These are phyloP conservation scores for Epichloe festucae DNA, from an alignment of 2,329 filamentous ascomycete species.

Conservation along the genomic window DNA sequence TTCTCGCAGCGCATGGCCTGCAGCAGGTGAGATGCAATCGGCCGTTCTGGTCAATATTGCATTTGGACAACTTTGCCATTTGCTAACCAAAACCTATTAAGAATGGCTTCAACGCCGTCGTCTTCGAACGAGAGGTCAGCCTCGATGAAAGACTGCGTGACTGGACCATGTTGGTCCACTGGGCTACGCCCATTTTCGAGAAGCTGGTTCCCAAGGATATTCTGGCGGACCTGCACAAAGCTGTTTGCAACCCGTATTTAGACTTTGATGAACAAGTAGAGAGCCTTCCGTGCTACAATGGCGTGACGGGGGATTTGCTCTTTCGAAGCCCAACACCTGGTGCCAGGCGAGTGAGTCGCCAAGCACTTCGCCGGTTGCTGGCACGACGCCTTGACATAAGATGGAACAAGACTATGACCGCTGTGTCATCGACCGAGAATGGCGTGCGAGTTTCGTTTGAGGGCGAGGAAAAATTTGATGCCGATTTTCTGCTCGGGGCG, in stretches of 20 bases:
- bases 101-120: constrained; percentile 19
- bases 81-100: constrained; percentile 9
- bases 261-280: constrained; percentile 18
- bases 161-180: constrained; percentile 28
- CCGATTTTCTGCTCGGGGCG: constrained; percentile 15
- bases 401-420: constrained; percentile 16
- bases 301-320: constrained; percentile 23
- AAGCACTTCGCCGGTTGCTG: constrained; percentile 19
- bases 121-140: constrained; percentile 20
- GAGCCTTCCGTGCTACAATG: constrained; percentile 19
- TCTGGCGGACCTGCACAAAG: constrained; percentile 15
- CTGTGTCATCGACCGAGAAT: constrained; percentile 1
- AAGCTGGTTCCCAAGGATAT: constrained; percentile 21
- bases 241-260: constrained; percentile 22
- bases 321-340: constrained; percentile 21
- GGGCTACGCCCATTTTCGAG: constrained; percentile 23
- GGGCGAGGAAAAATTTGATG: constrained; percentile 9
- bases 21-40: constrained; percentile 15
- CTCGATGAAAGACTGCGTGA: constrained; percentile 20
- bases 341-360: constrained; percentile 21
- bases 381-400: constrained; percentile 19
- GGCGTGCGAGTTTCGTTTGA: constrained; percentile 15
- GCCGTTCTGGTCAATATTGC: not conserved
- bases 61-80: not conserved
- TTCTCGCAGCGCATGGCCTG: constrained; percentile 24